Conservation (phyloP, 2,329 filamentous ascomycete species). For the Scopulariopsis brevicaulis region DNA sequence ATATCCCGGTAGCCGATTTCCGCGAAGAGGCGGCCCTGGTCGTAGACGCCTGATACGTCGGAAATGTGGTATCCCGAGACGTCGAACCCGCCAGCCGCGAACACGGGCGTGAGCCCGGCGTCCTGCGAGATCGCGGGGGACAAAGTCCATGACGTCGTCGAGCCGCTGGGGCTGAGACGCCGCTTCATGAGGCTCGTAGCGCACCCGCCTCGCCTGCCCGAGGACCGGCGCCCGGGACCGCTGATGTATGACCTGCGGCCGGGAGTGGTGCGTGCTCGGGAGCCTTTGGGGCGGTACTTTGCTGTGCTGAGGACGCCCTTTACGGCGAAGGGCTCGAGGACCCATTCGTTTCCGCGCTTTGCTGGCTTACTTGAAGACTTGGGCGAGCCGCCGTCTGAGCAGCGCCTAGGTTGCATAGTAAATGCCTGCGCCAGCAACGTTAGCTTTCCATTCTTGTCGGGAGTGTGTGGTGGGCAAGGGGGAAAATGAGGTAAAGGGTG, state of each 20-base stretch:
- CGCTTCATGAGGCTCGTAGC: neutral
- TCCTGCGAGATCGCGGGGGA: neutral
- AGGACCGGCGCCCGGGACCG: neutral
- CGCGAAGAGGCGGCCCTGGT: neutral
- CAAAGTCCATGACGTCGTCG: neutral
- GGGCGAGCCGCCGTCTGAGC: too few relatives aligned
- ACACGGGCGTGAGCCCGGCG: neutral
- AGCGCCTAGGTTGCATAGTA: too few relatives aligned
- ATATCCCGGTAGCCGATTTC: neutral
- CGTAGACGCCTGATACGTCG: neutral
- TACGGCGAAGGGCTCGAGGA: conserved; percentile 59
- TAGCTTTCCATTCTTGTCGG: neutral
- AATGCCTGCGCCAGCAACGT: neutral
- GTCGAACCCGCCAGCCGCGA: neutral
- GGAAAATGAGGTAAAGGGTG: neutral
- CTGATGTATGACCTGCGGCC: neutral
- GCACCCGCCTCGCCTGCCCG: neutral
- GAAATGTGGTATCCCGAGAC: neutral
- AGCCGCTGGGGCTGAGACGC: neutral
- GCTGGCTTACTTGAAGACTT: too few relatives aligned
- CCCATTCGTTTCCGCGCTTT: conserved; percentile 65
- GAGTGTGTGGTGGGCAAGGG: neutral
- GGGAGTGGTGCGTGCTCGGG: neutral
- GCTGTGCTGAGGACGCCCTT: conserved; percentile 78
- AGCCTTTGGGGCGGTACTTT: conserved; percentile 48